Conservation (phyloP, 257 asterid genomes). For the Solanum chilense region DNA sequence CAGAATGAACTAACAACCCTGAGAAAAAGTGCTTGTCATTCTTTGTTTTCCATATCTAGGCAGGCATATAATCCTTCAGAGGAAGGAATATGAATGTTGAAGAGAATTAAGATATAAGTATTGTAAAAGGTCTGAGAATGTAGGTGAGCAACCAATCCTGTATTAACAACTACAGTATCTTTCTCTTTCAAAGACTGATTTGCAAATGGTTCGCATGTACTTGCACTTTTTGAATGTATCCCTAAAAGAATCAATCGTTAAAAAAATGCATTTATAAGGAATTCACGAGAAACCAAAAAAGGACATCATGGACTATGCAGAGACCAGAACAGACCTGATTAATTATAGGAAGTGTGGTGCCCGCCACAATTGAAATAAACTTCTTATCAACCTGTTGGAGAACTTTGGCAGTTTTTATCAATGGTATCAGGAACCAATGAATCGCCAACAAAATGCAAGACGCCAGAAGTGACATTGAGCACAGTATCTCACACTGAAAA, state of each 20-base stretch:
- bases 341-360: too few relatives aligned
- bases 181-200: neutral
- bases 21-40: too few relatives aligned
- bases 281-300: neutral
- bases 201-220: neutral
- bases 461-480: constrained; percentile 58
- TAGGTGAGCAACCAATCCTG: neutral
- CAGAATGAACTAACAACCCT: too few relatives aligned
- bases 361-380: too few relatives aligned
- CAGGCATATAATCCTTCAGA: too few relatives aligned
- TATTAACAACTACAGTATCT: neutral
- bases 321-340: constrained; percentile 24
- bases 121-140: neutral
- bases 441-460: constrained; percentile 1
- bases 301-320: constrained; percentile 29
- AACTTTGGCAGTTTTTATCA: constrained; percentile 29
- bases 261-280: neutral
- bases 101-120: neutral
- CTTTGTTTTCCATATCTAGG: too few relatives aligned
- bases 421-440: constrained; percentile 64
- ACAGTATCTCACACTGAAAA: constrained; percentile 22
- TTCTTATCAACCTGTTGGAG: too few relatives aligned
- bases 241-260: neutral
- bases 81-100: too few relatives aligned
- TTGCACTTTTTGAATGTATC: neutral